Base-by-base conservation (phyloP, 2,329 filamentous ascomycete genomes). In the Calonectria crousiana region DNA sequence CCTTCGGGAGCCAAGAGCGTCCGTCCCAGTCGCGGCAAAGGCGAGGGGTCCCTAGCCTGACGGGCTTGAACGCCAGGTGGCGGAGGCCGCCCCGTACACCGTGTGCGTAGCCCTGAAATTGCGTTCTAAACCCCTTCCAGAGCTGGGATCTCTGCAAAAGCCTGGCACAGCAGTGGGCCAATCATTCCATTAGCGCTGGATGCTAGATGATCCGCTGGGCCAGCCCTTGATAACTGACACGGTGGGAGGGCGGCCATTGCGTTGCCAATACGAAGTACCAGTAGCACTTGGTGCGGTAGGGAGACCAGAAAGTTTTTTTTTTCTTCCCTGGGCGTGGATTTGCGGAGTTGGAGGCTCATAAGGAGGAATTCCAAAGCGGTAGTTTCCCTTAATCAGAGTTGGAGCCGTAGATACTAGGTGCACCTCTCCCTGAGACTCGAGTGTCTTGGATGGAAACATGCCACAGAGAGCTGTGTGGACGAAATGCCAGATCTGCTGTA, bases 131-230 rank as follows among this genome's bases (percentile, higher is more conserved):
- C 65, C 77, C 34, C 60, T 66, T 78, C 26, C 14, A 77, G 73
- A 52, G 34, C 44, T 64, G 18, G 52, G 67, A 69, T 72, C 71
- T 58, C 65, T 69, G 32, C 51, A 67, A 72, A 78, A 71, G 69
- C 70, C 56, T 75, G 78, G 74, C 30, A 23, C 34, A 49, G 47
- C 16, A 58, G 70, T 71, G 60, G 74, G 75, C 73, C 72, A 74
- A 62, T 64, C 78, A 80, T 78, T 80, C 76, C 75, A 74, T 47
- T 58, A 64, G 36, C 34, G 77, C 69, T 73, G 56, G 60, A 69
- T 65, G 67, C 71, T 58, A 62, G 64, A 65, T 74, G 75, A 76
- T 65, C 69, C 56, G 75, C 73, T 20, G 44, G 69, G 68, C 44
- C 44, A 18, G 53, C 34, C 56, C 26, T 62, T 62, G 56, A 62